Conservation (phyloP, 208 protist genomes). For the Acanthamoeba healyi region DNA sequence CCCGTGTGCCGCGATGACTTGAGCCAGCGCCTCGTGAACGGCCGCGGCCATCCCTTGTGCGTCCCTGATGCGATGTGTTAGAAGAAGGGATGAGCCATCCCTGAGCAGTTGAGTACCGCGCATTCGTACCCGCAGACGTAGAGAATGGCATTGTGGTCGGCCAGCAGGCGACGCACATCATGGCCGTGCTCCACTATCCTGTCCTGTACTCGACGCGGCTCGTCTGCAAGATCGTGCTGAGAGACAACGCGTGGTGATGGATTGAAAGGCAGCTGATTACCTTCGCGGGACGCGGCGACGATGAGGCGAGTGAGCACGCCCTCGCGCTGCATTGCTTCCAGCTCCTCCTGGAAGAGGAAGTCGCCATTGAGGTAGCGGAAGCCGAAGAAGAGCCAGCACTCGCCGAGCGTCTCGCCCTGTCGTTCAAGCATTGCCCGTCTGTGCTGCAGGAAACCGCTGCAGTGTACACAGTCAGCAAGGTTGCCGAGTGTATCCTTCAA, state of each 20-base stretch:
- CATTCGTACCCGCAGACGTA: slow-evolving; percentile 49
- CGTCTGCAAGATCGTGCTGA: background rate
- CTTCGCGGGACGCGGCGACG: background rate
- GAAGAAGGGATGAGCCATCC: too few species aligned
- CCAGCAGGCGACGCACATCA: background rate
- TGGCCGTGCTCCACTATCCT: background rate
- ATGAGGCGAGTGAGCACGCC: slow-evolving; percentile 58
- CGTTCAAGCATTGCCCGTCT: background rate
- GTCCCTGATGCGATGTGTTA: too few species aligned
- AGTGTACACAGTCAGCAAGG: background rate
- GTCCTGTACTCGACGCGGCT: slow-evolving; percentile 3
- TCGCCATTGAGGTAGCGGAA: slow-evolving; percentile 26
- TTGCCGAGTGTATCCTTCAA: background rate
- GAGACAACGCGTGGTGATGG: background rate
- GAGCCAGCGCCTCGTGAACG: slow-evolving; percentile 44
- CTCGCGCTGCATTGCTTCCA: slow-evolving; percentile 21
- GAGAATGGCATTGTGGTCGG: background rate
- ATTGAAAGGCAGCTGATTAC: too few species aligned
- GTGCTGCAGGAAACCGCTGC: slow-evolving; percentile 44
- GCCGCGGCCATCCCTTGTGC: slow-evolving; percentile 30
- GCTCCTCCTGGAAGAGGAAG: slow-evolving; percentile 57
- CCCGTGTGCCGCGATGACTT: background rate
- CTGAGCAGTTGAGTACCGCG: too few species aligned
- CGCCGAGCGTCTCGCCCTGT: background rate
- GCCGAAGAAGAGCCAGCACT: slow-evolving; percentile 69